Conservation (phyloP, 345 rosid genomes). For the Salix brachista region DNA sequence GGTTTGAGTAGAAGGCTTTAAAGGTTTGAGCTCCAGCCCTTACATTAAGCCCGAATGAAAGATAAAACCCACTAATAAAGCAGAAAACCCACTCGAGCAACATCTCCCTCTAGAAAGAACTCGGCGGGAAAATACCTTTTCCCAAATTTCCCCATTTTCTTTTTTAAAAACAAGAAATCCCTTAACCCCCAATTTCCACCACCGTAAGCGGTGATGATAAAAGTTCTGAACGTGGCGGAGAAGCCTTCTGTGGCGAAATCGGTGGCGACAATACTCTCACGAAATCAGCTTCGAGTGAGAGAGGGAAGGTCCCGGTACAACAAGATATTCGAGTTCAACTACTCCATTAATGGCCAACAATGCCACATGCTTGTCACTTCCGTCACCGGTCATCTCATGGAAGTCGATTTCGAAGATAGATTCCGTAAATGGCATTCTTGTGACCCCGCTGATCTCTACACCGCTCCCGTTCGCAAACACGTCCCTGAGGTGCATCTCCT, state of each 20-base stretch:
- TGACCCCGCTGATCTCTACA: slow-evolving; percentile 82
- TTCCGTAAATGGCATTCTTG: slow-evolving; percentile 96
- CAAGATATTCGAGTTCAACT: slow-evolving; percentile 87
- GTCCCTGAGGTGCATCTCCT: slow-evolving; percentile 68
- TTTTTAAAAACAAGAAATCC: not conserved
- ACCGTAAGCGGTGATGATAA: slow-evolving; percentile 32
- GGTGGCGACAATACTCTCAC: slow-evolving; percentile 65
- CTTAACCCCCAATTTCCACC: slow-evolving; percentile 6
- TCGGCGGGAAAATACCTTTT: too few species aligned
- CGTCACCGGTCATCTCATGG: slow-evolving; percentile 94
- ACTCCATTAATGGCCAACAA: slow-evolving; percentile 67
- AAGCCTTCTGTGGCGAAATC: slow-evolving; percentile 99
- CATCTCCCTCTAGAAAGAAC: too few species aligned
- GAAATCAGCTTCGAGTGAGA: slow-evolving; percentile 61
- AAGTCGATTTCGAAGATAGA: slow-evolving; percentile 85
- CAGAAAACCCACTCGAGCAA: too few species aligned
- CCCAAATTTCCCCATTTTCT: too few species aligned
- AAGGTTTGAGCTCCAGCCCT: too few species aligned
- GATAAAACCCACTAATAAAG: too few species aligned
- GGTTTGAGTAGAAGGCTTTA: too few species aligned
- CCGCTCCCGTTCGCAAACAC: slow-evolving; percentile 68
- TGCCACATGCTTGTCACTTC: slow-evolving; percentile 93
- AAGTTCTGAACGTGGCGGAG: slow-evolving; percentile 89
- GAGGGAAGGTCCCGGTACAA: slow-evolving; percentile 94
- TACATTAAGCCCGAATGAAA: too few species aligned